Evolutionary conservation across 148 eudicot species (phyloP), one percentile per base, ranked within the genome.

Genomic region (Heliamphora exappendiculata): DNA sequence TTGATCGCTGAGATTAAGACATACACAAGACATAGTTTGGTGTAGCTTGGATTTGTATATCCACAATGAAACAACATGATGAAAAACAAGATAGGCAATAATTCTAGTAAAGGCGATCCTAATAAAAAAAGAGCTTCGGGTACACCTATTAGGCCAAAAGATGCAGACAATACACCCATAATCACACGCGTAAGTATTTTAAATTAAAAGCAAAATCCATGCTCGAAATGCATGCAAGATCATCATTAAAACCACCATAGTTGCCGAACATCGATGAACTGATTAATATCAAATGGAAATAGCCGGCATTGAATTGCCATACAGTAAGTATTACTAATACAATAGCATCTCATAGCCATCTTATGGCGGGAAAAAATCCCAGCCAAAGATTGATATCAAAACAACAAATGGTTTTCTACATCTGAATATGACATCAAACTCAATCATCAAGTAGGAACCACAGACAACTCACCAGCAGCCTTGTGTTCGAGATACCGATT

Each of bases 401-500:
- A 45, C 5, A 65, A 49, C 9, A 50, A 34, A 62, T 7, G 11
- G 24, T n/a, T 47, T 36, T n/a, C n/a, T 3, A 26, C 55, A 14
- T 28, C 20, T 13, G 45, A 66, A 53, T 22, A 19, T 13, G 17
- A 16, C 14, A 73, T 34, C 20, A 11, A 29, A 44, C 57, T 42
- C 11, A 12, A 7, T 28, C 45, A 75, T 76, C 77, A 82, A 70
- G 84, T 34, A 31, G 78, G n/a, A 60, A 37, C 58, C 26, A 11
- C 51, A 73, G 68, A 68, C 66, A 75, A 22, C 76, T 77, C 79
- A 70, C 78, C 65, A 50, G 76, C 67, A 88, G 89, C 91, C 83
- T 86, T 92, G 33, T 75, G 85, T 83, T 74, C 85, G 36, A 92
- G 74, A 86, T 90, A 92, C 76, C 83, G 89, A 77, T 92, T 75